Percentiles rank a stretch among this genome's conserved stretches.
Conservation (phyloP, 2,329 filamentous ascomycete species). For the Chaetomium olivaceum region DNA sequence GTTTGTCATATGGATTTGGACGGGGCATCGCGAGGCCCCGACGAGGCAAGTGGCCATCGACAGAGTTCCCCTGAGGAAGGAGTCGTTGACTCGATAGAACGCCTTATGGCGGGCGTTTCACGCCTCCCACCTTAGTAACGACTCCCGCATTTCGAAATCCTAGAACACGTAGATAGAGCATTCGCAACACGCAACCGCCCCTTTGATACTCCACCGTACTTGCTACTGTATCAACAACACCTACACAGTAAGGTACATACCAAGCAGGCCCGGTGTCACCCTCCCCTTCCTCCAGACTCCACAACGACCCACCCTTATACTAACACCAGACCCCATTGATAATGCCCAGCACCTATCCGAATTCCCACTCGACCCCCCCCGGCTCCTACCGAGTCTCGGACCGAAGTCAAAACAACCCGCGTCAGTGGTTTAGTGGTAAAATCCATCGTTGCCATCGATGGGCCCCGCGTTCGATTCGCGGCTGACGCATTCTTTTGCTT, state of each 20-base stretch:
- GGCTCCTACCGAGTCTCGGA: background rate
- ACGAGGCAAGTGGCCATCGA: background rate
- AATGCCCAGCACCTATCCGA: background rate
- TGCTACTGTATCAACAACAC: no score
- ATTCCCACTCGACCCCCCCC: background rate
- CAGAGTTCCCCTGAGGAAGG: background rate
- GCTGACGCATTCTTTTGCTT: slow-evolving; percentile 28
- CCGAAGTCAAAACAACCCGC: slow-evolving; percentile 2
- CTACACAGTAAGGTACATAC: no score
- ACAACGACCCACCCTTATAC: background rate
- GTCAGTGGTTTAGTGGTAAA: slow-evolving; percentile 55
- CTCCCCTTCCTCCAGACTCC: background rate
- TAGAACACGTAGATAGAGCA: background rate
- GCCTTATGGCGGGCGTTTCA: background rate
- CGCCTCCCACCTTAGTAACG: background rate
- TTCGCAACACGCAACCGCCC: background rate
- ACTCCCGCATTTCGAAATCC: background rate
- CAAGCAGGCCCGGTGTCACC: background rate
- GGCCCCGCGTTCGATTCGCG: slow-evolving; percentile 39
- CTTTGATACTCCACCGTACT: background rate
- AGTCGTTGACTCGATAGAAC: background rate
- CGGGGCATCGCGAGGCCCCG: background rate
- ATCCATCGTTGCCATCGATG: slow-evolving; percentile 57
- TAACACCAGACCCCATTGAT: background rate
- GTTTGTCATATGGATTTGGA: background rate